Base-by-base conservation (phyloP, 768 basidiomycete genomes). In the Scleroderma citrinum region DNA sequence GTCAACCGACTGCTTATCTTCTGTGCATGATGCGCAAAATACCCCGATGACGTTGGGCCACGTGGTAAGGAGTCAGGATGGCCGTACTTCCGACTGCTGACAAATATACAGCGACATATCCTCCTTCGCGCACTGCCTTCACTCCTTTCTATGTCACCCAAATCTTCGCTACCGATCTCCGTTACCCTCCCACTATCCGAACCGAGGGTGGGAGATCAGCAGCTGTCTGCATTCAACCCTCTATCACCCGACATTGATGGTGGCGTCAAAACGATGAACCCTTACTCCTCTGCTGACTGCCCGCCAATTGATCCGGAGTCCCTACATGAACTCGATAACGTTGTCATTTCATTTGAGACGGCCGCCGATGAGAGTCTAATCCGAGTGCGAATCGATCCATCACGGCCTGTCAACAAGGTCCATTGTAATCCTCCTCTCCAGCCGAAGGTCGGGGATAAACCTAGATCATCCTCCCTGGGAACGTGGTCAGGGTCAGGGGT, bases 81-180 rank as follows among this genome's bases (percentile, higher is more conserved):
- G 14, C 23, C 30, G 36, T 39, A 17, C 19, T 40, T 44, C 48
- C 20, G 30, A 31, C n/a, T 42, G 44, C 52, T 66, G 34, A 64
- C 58, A 48, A 39, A 30, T 38, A 14, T n/a, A 21, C 37, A 61
- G 71, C 70, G 69, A 49, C 72, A 87, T 81, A 85, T 86, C 57
- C 76, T 90, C 40, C 74, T 89, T 38, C 89, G 85, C 57, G 85
- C 85, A 2, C 75, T 90, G 23, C 87, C 87, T 14, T 78, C 82
- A 19, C 75, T 90, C 38, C 75, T 89, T 46, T 82, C 86, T 19
- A 72, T 86, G 69, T 76, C 83, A 44, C 69, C 80, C 53, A 80
- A 82, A 52, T 70, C 75, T 19, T 58, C 76, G 21, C 57, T 80
- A 12, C 79, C 80, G 43, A 74, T 78, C 40, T 73, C 73, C 53